A percentile compares a stretch with the other conserved stretches of the same genome.
Conservation (phyloP, 1,284 basidiomycete species). For the Cryptococcus jaspeensis region DNA sequence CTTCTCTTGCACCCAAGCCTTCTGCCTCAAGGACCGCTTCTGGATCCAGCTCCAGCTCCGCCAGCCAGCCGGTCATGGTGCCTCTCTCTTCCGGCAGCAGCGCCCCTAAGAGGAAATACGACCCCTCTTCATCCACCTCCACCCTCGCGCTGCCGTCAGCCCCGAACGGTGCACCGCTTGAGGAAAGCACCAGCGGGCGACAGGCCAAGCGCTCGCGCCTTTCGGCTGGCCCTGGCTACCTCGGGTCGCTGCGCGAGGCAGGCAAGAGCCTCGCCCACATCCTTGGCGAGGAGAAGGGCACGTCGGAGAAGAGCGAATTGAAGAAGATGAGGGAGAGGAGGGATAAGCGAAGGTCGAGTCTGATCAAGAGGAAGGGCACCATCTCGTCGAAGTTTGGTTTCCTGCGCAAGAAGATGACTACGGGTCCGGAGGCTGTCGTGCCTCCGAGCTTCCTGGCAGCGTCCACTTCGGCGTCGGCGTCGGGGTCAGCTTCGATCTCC, state of each 20-base stretch:
- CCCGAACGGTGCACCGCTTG: slow-evolving; percentile 32
- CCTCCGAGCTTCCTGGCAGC: not conserved
- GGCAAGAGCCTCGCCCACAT: slow-evolving; percentile 31
- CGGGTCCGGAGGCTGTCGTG: slow-evolving; percentile 5
- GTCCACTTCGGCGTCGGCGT: not conserved
- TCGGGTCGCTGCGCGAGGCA: slow-evolving; percentile 29
- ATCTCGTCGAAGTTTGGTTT: slow-evolving; percentile 5
- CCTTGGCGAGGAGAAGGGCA: slow-evolving; percentile 23
- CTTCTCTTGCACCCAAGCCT: slow-evolving; percentile 4
- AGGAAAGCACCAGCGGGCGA: slow-evolving; percentile 16
- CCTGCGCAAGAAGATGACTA: not conserved
- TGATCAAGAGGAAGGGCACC: slow-evolving; percentile 21
- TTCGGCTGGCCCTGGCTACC: slow-evolving; percentile 25
- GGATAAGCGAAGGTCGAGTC: slow-evolving; percentile 21
- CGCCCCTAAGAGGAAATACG: slow-evolving; percentile 27
- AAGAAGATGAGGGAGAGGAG: slow-evolving; percentile 18
- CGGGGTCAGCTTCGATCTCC: not conserved
- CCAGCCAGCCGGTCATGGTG: not conserved
- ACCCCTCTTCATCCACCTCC: not conserved
- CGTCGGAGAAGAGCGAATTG: slow-evolving; percentile 1
- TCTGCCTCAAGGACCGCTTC: slow-evolving; percentile 3
- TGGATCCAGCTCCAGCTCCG: not conserved
- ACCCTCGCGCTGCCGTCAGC: slow-evolving; percentile 25
- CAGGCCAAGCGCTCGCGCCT: slow-evolving; percentile 30
- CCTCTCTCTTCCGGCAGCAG: not conserved